Base-by-base conservation (phyloP, 345 rosid species). In the Balakata baccata region DNA sequence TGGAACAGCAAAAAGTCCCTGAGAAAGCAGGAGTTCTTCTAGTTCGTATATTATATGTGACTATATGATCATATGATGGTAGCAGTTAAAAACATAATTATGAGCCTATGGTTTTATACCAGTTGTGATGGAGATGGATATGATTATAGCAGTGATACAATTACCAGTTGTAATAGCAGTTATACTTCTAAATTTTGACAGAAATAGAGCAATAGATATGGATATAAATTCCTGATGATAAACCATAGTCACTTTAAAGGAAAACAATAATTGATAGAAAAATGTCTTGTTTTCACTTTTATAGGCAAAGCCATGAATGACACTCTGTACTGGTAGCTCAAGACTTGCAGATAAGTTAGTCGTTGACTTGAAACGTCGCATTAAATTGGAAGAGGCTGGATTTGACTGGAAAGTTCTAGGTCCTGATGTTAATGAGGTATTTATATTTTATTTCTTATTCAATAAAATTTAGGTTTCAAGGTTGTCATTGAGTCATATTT, bases 361-460 rank as follows among this genome's bases (percentile, higher is more conserved):
- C 71, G 83, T 81, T 75, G 99, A 95, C 76, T 87, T 95, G 53
- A 91, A 89, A 70, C 98, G 98, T 61, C 87, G 92, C 14, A 76
- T 95, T 77, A 95, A 91, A 82, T 74, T 95, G 77, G 99, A 95
- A 91, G 99, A 95, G 79, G 99, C 99, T 14, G 98, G 99, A 72
- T 95, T 92, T 84, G 99, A 95, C 84, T 95, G 99, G 99, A 95
- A 95, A 88, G 79, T 95, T 63, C 83, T 95, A 66, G 98, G 99
- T 64, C 99, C 99, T 72, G 98, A 95, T 87, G 99, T 89, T 72
- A 81, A 89, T 16, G 99, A 95, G 99, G 99, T 92, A 54, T 14
- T 18, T 29, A 3, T 66, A 4, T 1, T 58, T 73, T 70, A 66
- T 79, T 57, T 69, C 11, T 18, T 25, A 38, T 34, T 29, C 39